Base-by-base conservation (phyloP, 1,284 basidiomycete species). In the Cryptococcus maquisensis region DNA sequence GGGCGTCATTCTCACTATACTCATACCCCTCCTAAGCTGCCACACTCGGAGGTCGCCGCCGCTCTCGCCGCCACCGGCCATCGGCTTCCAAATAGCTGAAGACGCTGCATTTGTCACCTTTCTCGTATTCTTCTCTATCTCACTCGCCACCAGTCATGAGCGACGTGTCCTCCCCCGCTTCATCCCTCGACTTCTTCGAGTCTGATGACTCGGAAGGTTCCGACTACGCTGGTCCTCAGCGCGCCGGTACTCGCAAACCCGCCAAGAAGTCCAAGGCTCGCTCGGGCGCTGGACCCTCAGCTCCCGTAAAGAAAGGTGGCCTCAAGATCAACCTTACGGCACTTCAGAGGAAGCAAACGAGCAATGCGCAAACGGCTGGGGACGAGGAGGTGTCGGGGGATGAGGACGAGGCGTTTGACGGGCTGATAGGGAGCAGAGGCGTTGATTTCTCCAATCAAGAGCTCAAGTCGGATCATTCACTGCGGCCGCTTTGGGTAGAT, bases 401-500 rank as follows among this genome's bases (percentile, higher is more conserved):
- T 12, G 68, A 61, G 16, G 59, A 54, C 46, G 64, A 64, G 13
- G 39, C 16, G 16, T 60, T 70, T 35, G 66, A 65, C 39, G 56
- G 61, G 2, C 37, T 72, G 39, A 63, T 67, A 24, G 70, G 67
- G 13, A 59, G 61, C 28, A 50, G 62, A 36, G 65, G 53, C 6
- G 54, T 69, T 26, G 73, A 72, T 60, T 57, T 70, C 23, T 74
- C 69, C n/a, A 63, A 60, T 47, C 91, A 96, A 42, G 83, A 87
- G 63, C 79, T 98, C 52, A 96, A 96, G 73, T 79, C 83, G 3
- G 94, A 98, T 77, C 94, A 98, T 72, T 81, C 84, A 20, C 86
- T 89, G 13, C 84, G 94, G 43, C 94, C 94, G 18, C 78, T 97
- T 23, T 98, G 92, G 90, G 95, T 98, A 62, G 94, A 95, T 37